A percentile compares a stretch with the other conserved stretches of the same genome.
Evolutionary conservation across 2,329 filamentous ascomycete species (phyloP).

Genomic region (Sphaceloma murrayae): DNA sequence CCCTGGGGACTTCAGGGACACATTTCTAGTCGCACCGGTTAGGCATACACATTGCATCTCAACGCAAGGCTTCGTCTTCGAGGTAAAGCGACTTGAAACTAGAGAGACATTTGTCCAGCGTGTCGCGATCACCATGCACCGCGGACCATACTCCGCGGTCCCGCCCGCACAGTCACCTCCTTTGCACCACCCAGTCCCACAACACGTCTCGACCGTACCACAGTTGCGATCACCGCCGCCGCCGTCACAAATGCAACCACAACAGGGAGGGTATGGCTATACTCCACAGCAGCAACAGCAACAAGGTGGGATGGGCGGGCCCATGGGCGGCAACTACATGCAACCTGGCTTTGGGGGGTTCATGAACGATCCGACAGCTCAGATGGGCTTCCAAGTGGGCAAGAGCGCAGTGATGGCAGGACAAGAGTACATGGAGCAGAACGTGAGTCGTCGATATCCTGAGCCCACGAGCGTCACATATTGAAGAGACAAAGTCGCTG

Average conservation of each 20-base stretch:
- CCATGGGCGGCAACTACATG: constrained; percentile 28
- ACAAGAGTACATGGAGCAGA: constrained; percentile 91
- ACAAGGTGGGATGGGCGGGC: constrained; percentile 21
- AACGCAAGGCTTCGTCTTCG: no score
- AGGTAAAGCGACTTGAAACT: no score
- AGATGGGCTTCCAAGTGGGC: constrained; percentile 89
- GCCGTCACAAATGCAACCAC: constrained; percentile 61
- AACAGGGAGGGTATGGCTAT: constrained; percentile 58
- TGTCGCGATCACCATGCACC: constrained; percentile 56
- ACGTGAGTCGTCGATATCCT: no score
- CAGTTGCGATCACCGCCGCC: constrained; percentile 91
- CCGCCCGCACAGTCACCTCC: constrained; percentile 70
- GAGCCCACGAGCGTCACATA: no score
- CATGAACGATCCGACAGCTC: constrained; percentile 89
- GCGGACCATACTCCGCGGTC: constrained; percentile 65
- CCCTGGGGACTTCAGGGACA: constrained; percentile 1
- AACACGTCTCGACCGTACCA: constrained; percentile 96
- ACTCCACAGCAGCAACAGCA: constrained; percentile 53
- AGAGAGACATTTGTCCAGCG: no score
- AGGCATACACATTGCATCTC: no score
- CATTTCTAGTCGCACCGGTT: not conserved
- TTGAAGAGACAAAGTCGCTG: no score
- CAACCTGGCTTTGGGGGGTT: constrained; percentile 72
- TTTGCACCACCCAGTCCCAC: constrained; percentile 91
- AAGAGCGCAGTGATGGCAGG: constrained; percentile 85